phyloP scores from a whole-genome alignment of 2,329 filamentous ascomycete genomes.

The Sporothrix euskadiensis region DNA sequence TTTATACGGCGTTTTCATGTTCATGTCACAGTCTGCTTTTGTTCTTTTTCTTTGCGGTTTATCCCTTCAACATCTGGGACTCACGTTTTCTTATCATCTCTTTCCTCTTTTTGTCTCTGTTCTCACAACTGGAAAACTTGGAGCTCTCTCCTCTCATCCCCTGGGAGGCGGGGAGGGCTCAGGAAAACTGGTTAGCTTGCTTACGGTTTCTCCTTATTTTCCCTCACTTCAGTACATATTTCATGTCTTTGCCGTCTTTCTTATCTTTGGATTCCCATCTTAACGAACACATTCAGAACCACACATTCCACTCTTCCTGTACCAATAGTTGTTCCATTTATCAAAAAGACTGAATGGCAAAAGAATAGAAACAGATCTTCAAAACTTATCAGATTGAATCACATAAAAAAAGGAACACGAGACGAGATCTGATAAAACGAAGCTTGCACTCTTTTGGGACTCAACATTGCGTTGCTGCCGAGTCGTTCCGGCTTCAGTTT shows the following conservation, averaged over 20 bases:
- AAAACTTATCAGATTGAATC: not conserved
- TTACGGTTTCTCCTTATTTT: not conserved
- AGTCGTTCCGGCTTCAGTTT: not conserved
- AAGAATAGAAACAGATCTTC: not conserved
- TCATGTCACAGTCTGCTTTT: not conserved
- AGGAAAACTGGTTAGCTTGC: not conserved
- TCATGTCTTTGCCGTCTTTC: not conserved
- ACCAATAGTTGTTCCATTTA: not conserved
- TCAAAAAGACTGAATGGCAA: not conserved
- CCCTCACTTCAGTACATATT: not conserved
- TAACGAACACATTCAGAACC: not conserved
- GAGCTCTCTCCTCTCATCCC: not conserved
- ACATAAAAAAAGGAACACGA: not conserved
- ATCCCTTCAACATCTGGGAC: not conserved
- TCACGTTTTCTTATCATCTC: slow-evolving; percentile 10
- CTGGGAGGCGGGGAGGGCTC: not conserved
- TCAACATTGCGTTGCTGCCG: not conserved
- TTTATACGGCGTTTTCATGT: not conserved
- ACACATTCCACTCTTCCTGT: slow-evolving; percentile 11
- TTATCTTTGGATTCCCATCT: slow-evolving; percentile 2
- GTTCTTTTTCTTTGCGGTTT: not conserved
- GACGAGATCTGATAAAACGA: slow-evolving; percentile 8
- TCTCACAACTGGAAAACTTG: slow-evolving; percentile 7
- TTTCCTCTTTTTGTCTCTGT: not conserved
- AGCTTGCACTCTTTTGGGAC: not conserved